Percentiles rank a stretch among this genome's conserved stretches.
Evolutionary conservation across 345 rosid species (phyloP).

Genomic region (Bruguiera sexangula): DNA sequence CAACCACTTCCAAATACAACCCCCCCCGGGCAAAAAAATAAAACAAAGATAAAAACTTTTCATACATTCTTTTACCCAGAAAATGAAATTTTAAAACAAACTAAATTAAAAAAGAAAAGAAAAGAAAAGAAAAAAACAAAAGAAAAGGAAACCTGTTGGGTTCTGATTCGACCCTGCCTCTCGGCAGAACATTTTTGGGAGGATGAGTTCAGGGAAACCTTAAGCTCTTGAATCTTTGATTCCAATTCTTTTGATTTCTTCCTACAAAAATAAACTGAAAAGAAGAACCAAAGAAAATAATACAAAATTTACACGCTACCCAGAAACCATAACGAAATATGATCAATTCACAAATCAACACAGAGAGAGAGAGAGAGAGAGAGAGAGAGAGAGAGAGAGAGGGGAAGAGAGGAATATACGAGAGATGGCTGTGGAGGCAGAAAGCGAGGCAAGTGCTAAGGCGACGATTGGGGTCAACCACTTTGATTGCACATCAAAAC

Average conservation of each 20-base stretch:
- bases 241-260: constrained; percentile 36
- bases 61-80: background rate
- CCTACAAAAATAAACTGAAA: constrained; percentile 49
- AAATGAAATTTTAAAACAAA: background rate
- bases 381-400: background rate
- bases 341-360: background rate
- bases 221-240: constrained; percentile 45
- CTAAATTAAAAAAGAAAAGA: too few species aligned
- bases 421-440: constrained; percentile 36
- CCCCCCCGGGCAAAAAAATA: too few species aligned
- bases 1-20: too few species aligned
- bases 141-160: constrained; percentile 63
- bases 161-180: constrained; percentile 83
- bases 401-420: constrained; percentile 9
- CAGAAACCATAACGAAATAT: background rate
- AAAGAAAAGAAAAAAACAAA: background rate
- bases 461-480: constrained; percentile 20
- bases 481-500: constrained; percentile 14
- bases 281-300: background rate
- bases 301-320: background rate
- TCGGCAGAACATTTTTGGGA: constrained; percentile 67
- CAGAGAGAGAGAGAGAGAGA: background rate
- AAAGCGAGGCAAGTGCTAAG: constrained; percentile 28
- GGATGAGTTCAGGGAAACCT: constrained; percentile 55
- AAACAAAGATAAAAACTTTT: too few species aligned